Evolutionary conservation across 768 basidiomycete species (phyloP), one percentile per base, ranked within the genome.

Genomic region (Hericium rajendrae): DNA sequence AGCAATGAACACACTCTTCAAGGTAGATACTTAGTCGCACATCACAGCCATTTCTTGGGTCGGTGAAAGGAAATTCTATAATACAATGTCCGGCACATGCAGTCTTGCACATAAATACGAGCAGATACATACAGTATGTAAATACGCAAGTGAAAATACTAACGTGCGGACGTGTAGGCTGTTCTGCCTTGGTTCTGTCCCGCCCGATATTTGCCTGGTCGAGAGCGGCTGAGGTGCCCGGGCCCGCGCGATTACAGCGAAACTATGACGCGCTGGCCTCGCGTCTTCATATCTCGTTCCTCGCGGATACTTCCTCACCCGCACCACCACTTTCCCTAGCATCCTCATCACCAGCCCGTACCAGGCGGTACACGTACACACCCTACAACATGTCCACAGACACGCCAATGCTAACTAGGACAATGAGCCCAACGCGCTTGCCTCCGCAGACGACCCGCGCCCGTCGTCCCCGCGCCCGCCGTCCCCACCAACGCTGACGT

Each of bases 401-500:
- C 43, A 16, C 20, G 6, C 43, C 43, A 46, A 46, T 46, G 43
- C 2, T 15, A 2, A 13, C 13, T 15, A 16, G 43, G 5, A 15
- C 40, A 18, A 41, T 6, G 15, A 15, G 15, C 40, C 40, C 5
- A 5, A 18, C 18, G 15, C 40, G 40, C 40, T 13, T 12, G 40
- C 40, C 4, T 41, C 40, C 28, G 28, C 28, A 32, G 28, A 4
- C 28, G 28, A 32, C 5, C 28, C 28, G 28, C 28, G 28, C 2
- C 16, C 39, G 16, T 16, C 39, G 12, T 48, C 38, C 16, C 57
- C 59, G 38, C 43, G 18, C 5, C 43, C 61, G 12, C 56, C 61
- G 38, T 57, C 32, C 71, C 73, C 43, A 24, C 78, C 81, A 1
- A 68, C 76, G 6, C 66, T 72, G 40, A 81, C 72, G 9, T 77